A percentile compares a stretch with the other conserved stretches of the same genome.
Conservation (phyloP, 1,139 yeast genomes). For the Debaryomyces sp. region DNA sequence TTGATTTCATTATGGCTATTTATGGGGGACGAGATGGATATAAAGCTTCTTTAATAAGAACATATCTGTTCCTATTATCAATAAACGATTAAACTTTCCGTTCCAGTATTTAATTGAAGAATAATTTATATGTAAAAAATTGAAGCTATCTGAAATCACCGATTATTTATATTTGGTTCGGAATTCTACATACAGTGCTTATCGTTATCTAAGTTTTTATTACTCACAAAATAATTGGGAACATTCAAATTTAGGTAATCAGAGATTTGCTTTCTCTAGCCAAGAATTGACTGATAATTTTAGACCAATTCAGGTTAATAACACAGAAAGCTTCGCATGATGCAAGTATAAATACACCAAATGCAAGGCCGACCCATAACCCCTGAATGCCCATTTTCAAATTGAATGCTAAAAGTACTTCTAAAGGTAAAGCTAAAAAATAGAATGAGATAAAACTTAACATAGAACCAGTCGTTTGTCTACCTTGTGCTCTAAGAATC, state of each 20-base stretch:
- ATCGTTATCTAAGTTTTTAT: too few relatives aligned
- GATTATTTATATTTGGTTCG: too few relatives aligned
- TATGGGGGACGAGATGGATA: too few relatives aligned
- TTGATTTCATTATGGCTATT: not conserved
- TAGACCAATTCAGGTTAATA: not conserved
- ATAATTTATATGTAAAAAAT: too few relatives aligned
- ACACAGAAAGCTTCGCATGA: not conserved
- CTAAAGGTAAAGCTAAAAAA: conserved; percentile 1
- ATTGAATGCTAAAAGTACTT: not conserved
- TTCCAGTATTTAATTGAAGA: too few relatives aligned
- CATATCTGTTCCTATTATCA: too few relatives aligned
- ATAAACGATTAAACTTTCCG: too few relatives aligned
- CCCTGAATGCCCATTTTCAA: conserved; percentile 1
- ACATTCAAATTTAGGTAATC: not conserved
- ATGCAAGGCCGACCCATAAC: conserved; percentile 1
- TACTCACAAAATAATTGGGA: too few relatives aligned
- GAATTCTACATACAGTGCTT: too few relatives aligned
- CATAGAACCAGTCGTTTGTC: conserved; percentile 1
- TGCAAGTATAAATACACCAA: not conserved
- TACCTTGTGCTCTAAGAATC: not conserved
- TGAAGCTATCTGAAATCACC: too few relatives aligned
- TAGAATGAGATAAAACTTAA: conserved; percentile 1
- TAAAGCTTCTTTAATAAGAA: too few relatives aligned
- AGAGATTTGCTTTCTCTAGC: not conserved
- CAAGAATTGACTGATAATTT: not conserved